Evolutionary conservation across 2,329 filamentous ascomycete genomes (phyloP).

Genomic region (Aspergillus sp.): DNA sequence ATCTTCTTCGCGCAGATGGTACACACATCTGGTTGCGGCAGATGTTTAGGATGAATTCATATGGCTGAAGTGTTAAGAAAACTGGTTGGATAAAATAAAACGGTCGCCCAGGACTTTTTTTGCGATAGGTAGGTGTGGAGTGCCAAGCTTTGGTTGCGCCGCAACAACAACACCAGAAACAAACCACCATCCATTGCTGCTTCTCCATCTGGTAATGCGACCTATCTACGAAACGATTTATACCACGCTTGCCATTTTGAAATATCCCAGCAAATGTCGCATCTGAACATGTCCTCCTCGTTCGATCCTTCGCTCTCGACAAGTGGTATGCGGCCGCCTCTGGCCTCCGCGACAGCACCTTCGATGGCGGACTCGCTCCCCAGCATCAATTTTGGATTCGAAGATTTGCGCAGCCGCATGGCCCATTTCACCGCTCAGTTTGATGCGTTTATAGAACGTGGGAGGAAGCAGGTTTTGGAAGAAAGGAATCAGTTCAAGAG

Average conservation of each 20-base stretch:
- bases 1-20: background rate
- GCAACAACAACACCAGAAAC: constrained; percentile 9
- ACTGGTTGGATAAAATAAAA: background rate
- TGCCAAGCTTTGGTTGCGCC: constrained; percentile 18
- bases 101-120: background rate
- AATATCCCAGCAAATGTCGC: background rate
- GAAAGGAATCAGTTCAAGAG: constrained; percentile 93
- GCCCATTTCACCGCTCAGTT: constrained; percentile 85
- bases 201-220: background rate
- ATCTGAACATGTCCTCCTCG: constrained; percentile 39
- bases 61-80: background rate
- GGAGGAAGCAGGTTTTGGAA: constrained; percentile 83
- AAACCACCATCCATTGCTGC: background rate
- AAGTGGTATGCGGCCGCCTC: constrained; percentile 52
- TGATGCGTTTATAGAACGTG: constrained; percentile 90
- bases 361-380: constrained; percentile 71
- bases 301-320: constrained; percentile 60
- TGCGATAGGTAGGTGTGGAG: constrained; percentile 6
- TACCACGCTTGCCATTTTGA: no score
- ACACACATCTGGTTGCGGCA: constrained; percentile 4
- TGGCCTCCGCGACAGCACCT: constrained; percentile 52
- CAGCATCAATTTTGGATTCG: constrained; percentile 91
- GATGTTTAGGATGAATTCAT: constrained; percentile 7
- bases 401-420: constrained; percentile 94
- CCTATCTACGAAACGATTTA: background rate